phyloP scores from a whole-genome alignment of 1,139 yeast genomes.

The Magnusiomyces suaveolens region DNA sequence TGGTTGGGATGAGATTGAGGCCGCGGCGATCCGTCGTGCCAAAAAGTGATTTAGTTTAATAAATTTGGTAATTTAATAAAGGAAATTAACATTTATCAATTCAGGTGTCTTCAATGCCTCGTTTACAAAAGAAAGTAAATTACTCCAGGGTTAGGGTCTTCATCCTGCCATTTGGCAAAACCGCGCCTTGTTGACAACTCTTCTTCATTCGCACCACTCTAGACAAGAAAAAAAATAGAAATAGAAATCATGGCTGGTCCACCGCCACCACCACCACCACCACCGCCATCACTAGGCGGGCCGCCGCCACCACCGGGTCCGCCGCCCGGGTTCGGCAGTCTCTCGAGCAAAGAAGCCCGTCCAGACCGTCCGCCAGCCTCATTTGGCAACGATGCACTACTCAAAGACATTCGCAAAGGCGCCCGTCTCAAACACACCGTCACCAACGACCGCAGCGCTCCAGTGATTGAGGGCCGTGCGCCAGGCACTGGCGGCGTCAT shows the following conservation, averaged over 20 bases:
- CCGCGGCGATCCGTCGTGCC: too few species aligned
- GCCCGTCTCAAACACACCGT: constrained; percentile 61
- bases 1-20: constrained; percentile 26
- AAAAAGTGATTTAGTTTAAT: not conserved
- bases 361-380: constrained; percentile 22
- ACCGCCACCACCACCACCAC: constrained; percentile 26
- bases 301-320: constrained; percentile 33
- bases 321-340: constrained; percentile 27
- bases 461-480: constrained; percentile 38
- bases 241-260: constrained; percentile 15
- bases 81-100: too few species aligned
- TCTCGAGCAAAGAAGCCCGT: constrained; percentile 20
- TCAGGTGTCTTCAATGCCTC: too few species aligned
- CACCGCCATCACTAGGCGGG: constrained; percentile 19
- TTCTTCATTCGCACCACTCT: too few species aligned
- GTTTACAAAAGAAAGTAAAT: too few species aligned
- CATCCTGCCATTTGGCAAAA: too few species aligned
- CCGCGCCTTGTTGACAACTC: too few species aligned
- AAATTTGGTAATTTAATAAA: too few species aligned
- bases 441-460: constrained; percentile 61
- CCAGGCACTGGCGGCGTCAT: constrained; percentile 19
- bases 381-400: constrained; percentile 54
- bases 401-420: constrained; percentile 84
- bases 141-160: too few species aligned
- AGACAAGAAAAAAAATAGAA: too few species aligned